Conservation (phyloP, 2,329 filamentous ascomycete species). For the Neofusicoccum laricinum region DNA sequence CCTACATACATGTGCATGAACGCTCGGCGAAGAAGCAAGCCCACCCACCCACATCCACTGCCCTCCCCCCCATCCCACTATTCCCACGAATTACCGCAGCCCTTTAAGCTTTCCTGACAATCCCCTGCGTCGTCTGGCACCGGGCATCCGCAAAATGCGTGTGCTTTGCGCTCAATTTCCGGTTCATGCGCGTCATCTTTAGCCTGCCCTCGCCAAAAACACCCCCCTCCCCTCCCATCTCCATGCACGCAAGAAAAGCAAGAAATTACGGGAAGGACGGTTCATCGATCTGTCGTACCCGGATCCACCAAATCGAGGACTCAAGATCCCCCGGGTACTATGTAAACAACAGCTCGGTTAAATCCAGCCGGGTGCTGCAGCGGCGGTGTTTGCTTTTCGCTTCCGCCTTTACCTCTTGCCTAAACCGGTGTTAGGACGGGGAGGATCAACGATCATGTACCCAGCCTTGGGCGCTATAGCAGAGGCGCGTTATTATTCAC, state of each 20-base stretch:
- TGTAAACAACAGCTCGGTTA: neutral
- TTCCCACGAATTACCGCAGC: neutral
- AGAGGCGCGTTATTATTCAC: neutral
- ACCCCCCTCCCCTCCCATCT: neutral
- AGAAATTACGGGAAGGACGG: neutral
- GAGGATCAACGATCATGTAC: neutral
- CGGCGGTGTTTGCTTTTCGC: too few relatives aligned
- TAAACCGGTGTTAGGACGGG: too few relatives aligned
- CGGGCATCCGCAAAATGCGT: neutral
- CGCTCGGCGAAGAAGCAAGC: neutral
- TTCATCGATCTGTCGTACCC: neutral
- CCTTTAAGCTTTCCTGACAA: neutral
- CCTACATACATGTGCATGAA: neutral
- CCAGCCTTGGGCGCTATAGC: neutral
- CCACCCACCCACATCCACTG: neutral
- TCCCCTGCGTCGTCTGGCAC: neutral
- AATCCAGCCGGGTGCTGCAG: too few relatives aligned
- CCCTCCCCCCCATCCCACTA: neutral
- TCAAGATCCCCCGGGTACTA: too few relatives aligned
- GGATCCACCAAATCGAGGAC: too few relatives aligned
- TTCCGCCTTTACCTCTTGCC: too few relatives aligned
- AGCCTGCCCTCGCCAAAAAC: neutral
- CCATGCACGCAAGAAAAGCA: neutral
- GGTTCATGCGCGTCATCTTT: conserved; percentile 1
- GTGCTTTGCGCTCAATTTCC: neutral